These are phyloP conservation scores for Lagenidium giganteum DNA, from an alignment of 352 stramenopile genomes.

Conservation along the genomic window DNA sequence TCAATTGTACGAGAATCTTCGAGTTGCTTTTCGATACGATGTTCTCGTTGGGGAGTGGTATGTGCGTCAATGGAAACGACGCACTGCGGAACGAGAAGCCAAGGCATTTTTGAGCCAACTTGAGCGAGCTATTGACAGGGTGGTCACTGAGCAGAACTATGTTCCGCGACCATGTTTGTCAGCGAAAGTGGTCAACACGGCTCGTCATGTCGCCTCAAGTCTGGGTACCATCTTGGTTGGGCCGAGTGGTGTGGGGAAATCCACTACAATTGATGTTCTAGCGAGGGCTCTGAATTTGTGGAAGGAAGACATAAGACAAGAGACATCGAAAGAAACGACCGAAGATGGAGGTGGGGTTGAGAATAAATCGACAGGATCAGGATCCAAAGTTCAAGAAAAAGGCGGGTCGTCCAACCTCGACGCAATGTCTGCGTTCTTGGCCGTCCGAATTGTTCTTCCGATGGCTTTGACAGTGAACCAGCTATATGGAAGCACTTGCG, in stretches of 20 bases:
- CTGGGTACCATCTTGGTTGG: constrained; percentile 10
- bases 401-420: background rate
- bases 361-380: no score
- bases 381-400: background rate
- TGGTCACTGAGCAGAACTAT: constrained; percentile 10
- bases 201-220: background rate
- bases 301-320: constrained; percentile 10
- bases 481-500: constrained; percentile 12
- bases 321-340: no score
- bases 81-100: background rate
- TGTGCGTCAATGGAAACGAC: constrained; percentile 12
- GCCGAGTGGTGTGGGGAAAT: constrained; percentile 16
- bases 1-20: background rate
- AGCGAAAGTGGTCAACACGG: constrained; percentile 3
- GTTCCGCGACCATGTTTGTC: constrained; percentile 7
- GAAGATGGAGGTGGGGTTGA: no score
- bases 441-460: constrained; percentile 10
- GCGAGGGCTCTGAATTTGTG: constrained; percentile 8
- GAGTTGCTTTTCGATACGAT: constrained; percentile 7
- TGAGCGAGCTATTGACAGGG: constrained; percentile 8
- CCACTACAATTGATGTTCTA: constrained; percentile 5
- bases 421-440: constrained; percentile 11
- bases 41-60: constrained; percentile 17
- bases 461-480: constrained; percentile 15
- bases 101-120: background rate